phyloP scores from a whole-genome alignment of 1,284 basidiomycete genomes.

The Pseudozyma sp. region DNA sequence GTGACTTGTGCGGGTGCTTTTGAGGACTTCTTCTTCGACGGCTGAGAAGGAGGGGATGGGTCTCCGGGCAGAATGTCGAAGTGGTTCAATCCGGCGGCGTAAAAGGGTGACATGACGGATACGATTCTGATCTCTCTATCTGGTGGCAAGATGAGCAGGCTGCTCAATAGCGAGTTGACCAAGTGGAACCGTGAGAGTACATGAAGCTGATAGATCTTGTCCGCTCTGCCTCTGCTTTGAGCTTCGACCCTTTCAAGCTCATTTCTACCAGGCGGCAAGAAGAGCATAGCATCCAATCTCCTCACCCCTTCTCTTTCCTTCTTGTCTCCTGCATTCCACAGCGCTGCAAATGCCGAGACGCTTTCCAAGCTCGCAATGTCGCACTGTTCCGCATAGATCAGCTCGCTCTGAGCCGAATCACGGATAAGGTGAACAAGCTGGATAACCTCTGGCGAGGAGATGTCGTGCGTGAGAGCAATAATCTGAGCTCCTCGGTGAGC shows the following conservation, averaged over 20 bases:
- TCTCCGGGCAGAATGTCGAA: constrained; percentile 33
- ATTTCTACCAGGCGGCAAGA: constrained; percentile 20
- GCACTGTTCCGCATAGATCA: constrained; percentile 64
- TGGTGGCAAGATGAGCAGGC: constrained; percentile 54
- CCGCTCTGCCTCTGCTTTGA: background rate
- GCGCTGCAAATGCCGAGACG: constrained; percentile 48
- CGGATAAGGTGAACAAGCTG: constrained; percentile 59
- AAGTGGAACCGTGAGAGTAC: constrained; percentile 58
- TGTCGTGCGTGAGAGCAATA: constrained; percentile 51
- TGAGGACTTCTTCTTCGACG: background rate
- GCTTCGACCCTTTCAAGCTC: constrained; percentile 7
- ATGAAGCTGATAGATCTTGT: constrained; percentile 40
- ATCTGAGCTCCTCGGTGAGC: constrained; percentile 61
- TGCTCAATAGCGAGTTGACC: constrained; percentile 57
- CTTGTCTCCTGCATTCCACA: constrained; percentile 58
- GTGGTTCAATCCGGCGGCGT: constrained; percentile 52
- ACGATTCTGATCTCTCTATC: constrained; percentile 61
- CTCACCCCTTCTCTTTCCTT: constrained; percentile 26
- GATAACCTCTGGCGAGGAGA: constrained; percentile 27
- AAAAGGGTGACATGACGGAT: constrained; percentile 58
- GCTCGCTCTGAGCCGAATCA: constrained; percentile 56
- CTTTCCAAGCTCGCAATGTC: constrained; percentile 47
- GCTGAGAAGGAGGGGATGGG: background rate
- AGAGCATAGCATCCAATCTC: constrained; percentile 28
- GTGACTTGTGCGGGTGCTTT: background rate